Evolutionary conservation across 176 grass and related monocot species (phyloP), one percentile per base, ranked within the genome.

Genomic region (Lolium perenne): DNA sequence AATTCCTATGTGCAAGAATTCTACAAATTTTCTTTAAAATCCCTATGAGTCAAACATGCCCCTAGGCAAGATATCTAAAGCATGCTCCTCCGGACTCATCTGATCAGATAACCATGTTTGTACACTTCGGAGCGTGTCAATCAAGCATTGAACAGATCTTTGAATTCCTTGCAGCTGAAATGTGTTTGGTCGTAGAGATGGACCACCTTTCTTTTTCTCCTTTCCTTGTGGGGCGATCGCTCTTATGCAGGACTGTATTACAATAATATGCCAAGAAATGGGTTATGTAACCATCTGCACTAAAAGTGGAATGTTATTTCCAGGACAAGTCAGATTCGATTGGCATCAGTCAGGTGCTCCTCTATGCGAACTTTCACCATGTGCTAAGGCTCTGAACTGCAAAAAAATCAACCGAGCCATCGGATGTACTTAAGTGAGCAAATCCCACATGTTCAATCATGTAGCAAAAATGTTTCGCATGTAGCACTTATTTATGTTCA

Each of bases 141-240:
- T 86, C 80, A 97, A 88, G 79, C 87, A 91, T 70, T 81, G 86
- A 32, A 97, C 69, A 11, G 97, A 97, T 60, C 55, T 88, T 80
- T 84, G 83, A 73, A 91, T 86, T 40, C 92, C 90, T 73, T 88
- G 85, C 74, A 97, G 76, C 74, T 91, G 81, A 38, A 90, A 85
- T 23, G 76, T 82, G 76, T 94, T 94, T 73, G 86, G 76, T 68
- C 80, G 91, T 62, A 93, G 87, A 0, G 38, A 57, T 50, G 77
- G 38, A 51, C 93, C 72, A 18, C 86, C 77, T 91, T 90, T 99
- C 97, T 94, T 97, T 87, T 99, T 99, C 82, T 90, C 96, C 84
- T 93, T 99, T 58, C 97, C 94, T 38, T 89, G 71, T 57, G 94
- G 94, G 65, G 91, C 71, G 14, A 94, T 71, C 4, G 83, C 80